Evolutionary conservation across 2,329 filamentous ascomycete species (phyloP).

Genomic region (Fusarium oxysporum): DNA sequence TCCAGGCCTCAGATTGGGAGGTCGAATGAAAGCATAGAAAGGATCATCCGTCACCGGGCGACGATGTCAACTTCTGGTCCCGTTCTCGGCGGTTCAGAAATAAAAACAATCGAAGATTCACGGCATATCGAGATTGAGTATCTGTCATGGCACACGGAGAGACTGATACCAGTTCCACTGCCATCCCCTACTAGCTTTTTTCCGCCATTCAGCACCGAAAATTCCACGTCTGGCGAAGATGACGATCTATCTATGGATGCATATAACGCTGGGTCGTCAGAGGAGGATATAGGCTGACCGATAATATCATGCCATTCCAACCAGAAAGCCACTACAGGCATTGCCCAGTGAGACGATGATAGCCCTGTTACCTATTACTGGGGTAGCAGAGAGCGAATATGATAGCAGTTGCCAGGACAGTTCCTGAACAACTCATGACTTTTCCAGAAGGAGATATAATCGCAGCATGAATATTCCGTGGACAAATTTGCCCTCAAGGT

Average conservation of each 20-base stretch:
- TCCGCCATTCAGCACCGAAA: background rate
- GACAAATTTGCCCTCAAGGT: background rate
- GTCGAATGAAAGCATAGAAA: conserved; percentile 51
- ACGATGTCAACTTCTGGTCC: conserved; percentile 45
- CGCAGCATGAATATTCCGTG: background rate
- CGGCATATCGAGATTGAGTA: conserved; percentile 58
- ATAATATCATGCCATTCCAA: background rate
- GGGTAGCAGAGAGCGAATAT: background rate
- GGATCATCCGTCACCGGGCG: conserved; percentile 48
- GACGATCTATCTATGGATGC: background rate
- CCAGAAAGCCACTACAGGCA: background rate
- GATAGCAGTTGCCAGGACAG: background rate
- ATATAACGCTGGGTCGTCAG: background rate
- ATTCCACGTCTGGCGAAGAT: background rate
- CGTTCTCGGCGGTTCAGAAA: background rate
- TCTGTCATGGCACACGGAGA: background rate
- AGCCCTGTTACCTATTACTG: background rate
- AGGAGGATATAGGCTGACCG: background rate
- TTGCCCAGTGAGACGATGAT: background rate
- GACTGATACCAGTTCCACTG: background rate
- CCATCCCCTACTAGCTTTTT: background rate
- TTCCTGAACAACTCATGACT: background rate
- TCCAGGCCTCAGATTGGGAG: conserved; percentile 1
- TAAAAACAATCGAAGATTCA: background rate
- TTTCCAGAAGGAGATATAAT: background rate